Evolutionary conservation across 1,139 yeast genomes (phyloP).

Genomic region (Candida tetrigidarum): DNA sequence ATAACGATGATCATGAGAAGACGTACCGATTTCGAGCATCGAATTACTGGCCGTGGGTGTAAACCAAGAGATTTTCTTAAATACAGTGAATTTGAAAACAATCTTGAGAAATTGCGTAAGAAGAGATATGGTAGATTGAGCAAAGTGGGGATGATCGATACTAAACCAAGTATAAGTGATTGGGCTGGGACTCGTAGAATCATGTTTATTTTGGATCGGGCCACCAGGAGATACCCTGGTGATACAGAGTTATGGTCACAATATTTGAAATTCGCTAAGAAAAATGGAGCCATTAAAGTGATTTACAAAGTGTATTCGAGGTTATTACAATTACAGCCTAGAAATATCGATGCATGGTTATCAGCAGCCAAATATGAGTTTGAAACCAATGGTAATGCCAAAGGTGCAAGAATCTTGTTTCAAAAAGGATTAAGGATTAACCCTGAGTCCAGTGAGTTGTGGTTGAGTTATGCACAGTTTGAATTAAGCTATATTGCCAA

Average conservation of each 20-base stretch:
- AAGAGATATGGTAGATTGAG: slow-evolving; percentile 71
- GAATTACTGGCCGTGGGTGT: slow-evolving; percentile 84
- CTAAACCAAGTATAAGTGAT: slow-evolving; percentile 71
- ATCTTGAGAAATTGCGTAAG: slow-evolving; percentile 75
- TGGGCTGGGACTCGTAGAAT: slow-evolving; percentile 89
- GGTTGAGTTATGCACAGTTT: slow-evolving; percentile 87
- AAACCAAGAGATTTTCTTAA: slow-evolving; percentile 76
- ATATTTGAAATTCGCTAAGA: slow-evolving; percentile 75
- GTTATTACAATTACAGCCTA: slow-evolving; percentile 86
- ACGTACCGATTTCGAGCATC: slow-evolving; percentile 94
- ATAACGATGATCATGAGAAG: slow-evolving; percentile 86
- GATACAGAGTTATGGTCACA: slow-evolving; percentile 79
- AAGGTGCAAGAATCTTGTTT: slow-evolving; percentile 85
- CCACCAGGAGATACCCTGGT: slow-evolving; percentile 77
- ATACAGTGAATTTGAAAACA: slow-evolving; percentile 82
- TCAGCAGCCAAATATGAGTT: slow-evolving; percentile 95
- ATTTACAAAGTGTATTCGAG: slow-evolving; percentile 83
- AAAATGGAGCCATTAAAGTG: slow-evolving; percentile 73
- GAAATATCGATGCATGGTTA: slow-evolving; percentile 89
- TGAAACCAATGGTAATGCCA: slow-evolving; percentile 85
- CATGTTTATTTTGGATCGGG: slow-evolving; percentile 83
- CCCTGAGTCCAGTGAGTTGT: slow-evolving; percentile 69
- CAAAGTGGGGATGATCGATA: slow-evolving; percentile 52
- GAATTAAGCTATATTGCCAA: slow-evolving; percentile 88
- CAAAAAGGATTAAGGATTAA: slow-evolving; percentile 88